Evolutionary conservation across 805 yeast genomes (phyloP).

Genomic region (Myxozyma neglecta): DNA sequence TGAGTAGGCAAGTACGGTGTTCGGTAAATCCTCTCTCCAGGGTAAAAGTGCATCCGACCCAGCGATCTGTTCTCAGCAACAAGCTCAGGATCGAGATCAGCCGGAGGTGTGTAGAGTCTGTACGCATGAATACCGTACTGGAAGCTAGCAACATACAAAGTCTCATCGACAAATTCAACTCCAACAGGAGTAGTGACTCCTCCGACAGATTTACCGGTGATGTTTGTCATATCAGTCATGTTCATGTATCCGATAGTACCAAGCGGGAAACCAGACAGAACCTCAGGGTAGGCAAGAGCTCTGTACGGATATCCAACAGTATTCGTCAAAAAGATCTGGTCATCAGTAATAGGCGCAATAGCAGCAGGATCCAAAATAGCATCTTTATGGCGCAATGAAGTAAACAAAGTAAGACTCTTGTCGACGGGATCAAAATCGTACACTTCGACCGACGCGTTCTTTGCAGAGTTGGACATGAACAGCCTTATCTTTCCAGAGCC

Average conservation of each 20-base stretch:
- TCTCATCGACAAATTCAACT: slow-evolving; percentile 22
- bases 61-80: slow-evolving; percentile 23
- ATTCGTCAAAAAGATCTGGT: slow-evolving; percentile 26
- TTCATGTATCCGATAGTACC: slow-evolving; percentile 31
- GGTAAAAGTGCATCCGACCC: slow-evolving; percentile 30
- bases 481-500: slow-evolving; percentile 19
- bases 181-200: slow-evolving; percentile 29
- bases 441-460: slow-evolving; percentile 29
- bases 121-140: slow-evolving; percentile 28
- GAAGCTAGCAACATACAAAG: slow-evolving; percentile 21
- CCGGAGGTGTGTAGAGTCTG: slow-evolving; percentile 27
- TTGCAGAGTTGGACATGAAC: slow-evolving; percentile 27
- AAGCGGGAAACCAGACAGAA: slow-evolving; percentile 25
- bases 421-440: slow-evolving; percentile 20
- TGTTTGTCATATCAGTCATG: slow-evolving; percentile 28
- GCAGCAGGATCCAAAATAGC: slow-evolving; percentile 27
- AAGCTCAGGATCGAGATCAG: slow-evolving; percentile 19
- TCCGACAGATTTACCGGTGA: slow-evolving; percentile 27
- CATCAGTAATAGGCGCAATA: slow-evolving; percentile 22
- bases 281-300: slow-evolving; percentile 14
- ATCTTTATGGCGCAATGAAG: slow-evolving; percentile 25
- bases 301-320: slow-evolving; percentile 28
- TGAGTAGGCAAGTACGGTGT: slow-evolving; percentile 29
- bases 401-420: slow-evolving; percentile 8
- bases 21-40: slow-evolving; percentile 28